Evolutionary conservation across 2,329 filamentous ascomycete species (phyloP), one percentile per base, ranked within the genome.

Genomic region (Setomelanomma holmii): DNA sequence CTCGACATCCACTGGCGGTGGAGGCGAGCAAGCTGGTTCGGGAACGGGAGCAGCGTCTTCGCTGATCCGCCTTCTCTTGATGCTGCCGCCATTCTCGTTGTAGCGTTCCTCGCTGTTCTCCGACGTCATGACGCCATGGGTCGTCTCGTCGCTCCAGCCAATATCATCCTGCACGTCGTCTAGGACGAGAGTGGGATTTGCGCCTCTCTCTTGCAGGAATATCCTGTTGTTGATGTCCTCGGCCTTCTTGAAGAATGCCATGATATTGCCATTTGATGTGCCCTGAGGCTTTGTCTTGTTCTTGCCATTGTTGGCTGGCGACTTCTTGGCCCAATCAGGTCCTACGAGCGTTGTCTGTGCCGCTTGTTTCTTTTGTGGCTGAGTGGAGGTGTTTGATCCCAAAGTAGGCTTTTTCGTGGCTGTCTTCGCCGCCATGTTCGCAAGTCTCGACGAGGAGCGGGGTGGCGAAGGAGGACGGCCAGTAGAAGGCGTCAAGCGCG

Each of bases 401-500:
- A 56, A 11, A 60, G 44, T 2, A 58, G 60, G 45, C 38, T 67
- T 64, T 27, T 60, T 69, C 21, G 65, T 53, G 30, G 55, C 54
- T 16, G 64, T 49, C 53, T 64, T 67, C 22, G 64, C 53, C 10
- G 67, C 49, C 66, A 67, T 68, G 53, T 35, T 56, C 34, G 55
- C 49, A 35, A 34, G 40, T 35, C 27, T 55, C 24, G 61, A 50
- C 21, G 53, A 50, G 23, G 59, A 56, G 69, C 48, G 60, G 49
- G 79, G 78, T 73, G 83, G 82, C 66, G 81, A 84, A 36, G 82
- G 82, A 23, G 80, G 71, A 51, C 82, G 78, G 39, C 82, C 82
- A 50, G 75, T 78, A 0, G 80, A 82, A 5, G 80, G 79, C 38
- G 73, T 63, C 21, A 76, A 39, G 55, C 69, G 68, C 16, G 67